Conservation (phyloP, 208 protist genomes). For the Leishmania major region DNA sequence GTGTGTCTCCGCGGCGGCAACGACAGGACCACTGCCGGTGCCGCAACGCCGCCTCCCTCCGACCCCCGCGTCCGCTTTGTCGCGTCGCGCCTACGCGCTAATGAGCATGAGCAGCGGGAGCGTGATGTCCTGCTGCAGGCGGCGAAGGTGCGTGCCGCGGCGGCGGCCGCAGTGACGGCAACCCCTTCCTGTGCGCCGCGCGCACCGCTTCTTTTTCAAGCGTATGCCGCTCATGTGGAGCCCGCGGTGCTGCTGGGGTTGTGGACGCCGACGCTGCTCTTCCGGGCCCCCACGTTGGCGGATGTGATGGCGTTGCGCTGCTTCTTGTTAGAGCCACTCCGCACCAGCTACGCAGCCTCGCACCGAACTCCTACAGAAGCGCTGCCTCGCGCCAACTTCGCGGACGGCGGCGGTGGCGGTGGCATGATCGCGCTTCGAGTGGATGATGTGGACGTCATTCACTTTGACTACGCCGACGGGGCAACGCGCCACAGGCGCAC, state of each 20-base stretch:
- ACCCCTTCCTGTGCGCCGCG: not conserved
- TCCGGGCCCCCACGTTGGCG: conserved; percentile 55
- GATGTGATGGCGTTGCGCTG: conserved; percentile 50
- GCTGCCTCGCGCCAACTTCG: not conserved
- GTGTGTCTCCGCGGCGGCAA: not conserved
- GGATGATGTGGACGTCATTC: conserved; percentile 57
- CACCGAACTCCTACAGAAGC: not conserved
- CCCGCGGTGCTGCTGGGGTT: conserved; percentile 52
- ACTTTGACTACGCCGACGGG: conserved; percentile 39
- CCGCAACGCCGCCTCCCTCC: not conserved
- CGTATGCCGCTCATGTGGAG: conserved; percentile 48
- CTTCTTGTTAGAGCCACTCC: conserved; percentile 22
- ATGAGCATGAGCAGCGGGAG: conserved; percentile 17
- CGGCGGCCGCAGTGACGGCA: not conserved
- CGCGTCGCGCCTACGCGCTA: not conserved
- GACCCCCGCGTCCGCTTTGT: conserved; percentile 3
- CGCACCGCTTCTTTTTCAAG: conserved; percentile 10
- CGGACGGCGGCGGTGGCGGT: not conserved
- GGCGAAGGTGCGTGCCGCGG: not conserved
- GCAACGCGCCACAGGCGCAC: not conserved
- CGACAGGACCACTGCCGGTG: too few species aligned
- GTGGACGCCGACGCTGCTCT: conserved; percentile 62
- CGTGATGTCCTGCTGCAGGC: not conserved
- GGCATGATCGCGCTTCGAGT: conserved; percentile 10
- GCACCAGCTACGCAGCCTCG: not conserved